Evolutionary conservation across 176 grass and related monocot genomes (phyloP).

Genomic region (Carex myosuroides): DNA sequence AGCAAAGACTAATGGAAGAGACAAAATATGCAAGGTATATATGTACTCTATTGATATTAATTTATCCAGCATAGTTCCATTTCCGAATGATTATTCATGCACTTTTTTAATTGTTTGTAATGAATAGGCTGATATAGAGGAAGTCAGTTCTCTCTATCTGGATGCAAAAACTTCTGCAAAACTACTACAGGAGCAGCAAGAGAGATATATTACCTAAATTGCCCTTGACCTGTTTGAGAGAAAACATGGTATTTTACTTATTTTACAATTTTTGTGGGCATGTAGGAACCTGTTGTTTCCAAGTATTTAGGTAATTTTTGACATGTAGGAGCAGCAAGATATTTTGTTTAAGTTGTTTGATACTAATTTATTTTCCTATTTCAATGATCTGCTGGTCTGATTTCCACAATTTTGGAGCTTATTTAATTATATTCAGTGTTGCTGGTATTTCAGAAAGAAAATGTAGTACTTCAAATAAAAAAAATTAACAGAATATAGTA

Average conservation of each 20-base stretch:
- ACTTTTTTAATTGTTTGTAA: conserved; percentile 14
- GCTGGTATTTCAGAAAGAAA: neutral
- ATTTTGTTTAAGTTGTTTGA: neutral
- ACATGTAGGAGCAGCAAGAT: neutral
- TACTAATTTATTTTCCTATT: neutral
- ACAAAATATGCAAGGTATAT: conserved; percentile 87
- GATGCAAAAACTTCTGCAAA: conserved; percentile 75
- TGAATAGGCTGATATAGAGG: conserved; percentile 69
- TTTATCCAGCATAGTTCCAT: neutral
- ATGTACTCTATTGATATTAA: neutral
- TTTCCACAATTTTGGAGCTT: neutral
- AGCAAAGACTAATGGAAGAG: conserved; percentile 73
- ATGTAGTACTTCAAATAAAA: too few relatives aligned
- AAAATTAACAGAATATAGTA: too few relatives aligned
- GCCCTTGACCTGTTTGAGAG: neutral
- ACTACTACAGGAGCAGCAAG: conserved; percentile 90
- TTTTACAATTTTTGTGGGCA: neutral
- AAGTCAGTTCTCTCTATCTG: conserved; percentile 60
- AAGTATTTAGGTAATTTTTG: conserved; percentile 1
- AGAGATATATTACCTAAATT: conserved; percentile 72
- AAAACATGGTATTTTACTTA: neutral
- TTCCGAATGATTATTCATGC: neutral
- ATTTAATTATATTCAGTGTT: neutral
- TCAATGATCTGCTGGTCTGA: neutral
- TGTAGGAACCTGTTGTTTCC: neutral